phyloP scores from a whole-genome alignment of 2,329 filamentous ascomycete species.

The Talaromyces atroroseus region DNA sequence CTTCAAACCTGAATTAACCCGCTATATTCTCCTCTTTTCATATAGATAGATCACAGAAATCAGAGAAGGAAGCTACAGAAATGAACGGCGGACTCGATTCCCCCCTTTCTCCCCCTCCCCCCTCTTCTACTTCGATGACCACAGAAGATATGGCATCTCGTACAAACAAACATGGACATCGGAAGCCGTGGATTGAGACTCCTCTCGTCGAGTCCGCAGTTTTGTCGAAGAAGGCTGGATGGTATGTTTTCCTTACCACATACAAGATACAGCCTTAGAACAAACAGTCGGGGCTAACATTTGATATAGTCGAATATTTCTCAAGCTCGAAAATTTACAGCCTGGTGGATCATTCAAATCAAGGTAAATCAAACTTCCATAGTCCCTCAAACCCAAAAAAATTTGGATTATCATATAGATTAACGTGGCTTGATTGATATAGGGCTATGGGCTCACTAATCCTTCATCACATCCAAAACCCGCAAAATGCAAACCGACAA shows the following conservation, averaged over 20 bases:
- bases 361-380: conserved; percentile 32
- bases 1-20: no score
- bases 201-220: conserved; percentile 62
- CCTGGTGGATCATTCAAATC: conserved; percentile 85
- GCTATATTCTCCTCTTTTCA: not conserved
- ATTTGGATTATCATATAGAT: not conserved
- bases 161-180: not conserved
- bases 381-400: not conserved
- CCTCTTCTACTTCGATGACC: not conserved
- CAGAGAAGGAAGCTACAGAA: not conserved
- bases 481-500: conserved; percentile 37
- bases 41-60: not conserved
- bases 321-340: conserved; percentile 81
- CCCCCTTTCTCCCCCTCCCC: not conserved
- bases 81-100: not conserved
- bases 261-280: no score
- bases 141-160: not conserved
- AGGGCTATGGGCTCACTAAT: conserved; percentile 67
- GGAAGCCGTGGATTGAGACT: conserved; percentile 62
- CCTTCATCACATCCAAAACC: conserved; percentile 44
- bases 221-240: conserved; percentile 66
- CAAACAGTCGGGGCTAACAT: not conserved
- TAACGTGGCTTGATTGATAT: not conserved
- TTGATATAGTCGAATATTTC: conserved; percentile 59
- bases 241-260: conserved; percentile 46